A percentile compares a stretch with the other conserved stretches of the same genome.
These are phyloP conservation scores for Iris macrosiphon DNA, from an alignment of 106 monocot genomes.

Conservation along the genomic window DNA sequence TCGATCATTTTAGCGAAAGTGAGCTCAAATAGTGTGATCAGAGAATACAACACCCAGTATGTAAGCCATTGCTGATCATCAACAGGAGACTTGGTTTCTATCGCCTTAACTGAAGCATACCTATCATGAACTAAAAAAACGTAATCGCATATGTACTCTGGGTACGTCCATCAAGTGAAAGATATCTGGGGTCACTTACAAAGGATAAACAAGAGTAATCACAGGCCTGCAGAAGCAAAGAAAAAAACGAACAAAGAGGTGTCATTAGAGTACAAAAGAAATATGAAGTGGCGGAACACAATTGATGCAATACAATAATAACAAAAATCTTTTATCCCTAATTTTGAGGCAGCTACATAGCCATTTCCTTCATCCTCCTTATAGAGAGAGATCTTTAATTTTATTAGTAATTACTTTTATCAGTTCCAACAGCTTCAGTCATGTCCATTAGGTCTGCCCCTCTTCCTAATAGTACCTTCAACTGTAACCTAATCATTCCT, in stretches of 20 bases:
- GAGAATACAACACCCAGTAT: slow-evolving; percentile 82
- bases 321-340: too few relatives aligned
- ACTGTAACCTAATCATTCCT: too few relatives aligned
- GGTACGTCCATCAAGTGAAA: too few relatives aligned
- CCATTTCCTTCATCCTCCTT: too few relatives aligned
- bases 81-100: slow-evolving; percentile 80
- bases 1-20: slow-evolving; percentile 64
- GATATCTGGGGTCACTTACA: slow-evolving; percentile 50
- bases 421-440: too few relatives aligned
- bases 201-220: slow-evolving; percentile 80
- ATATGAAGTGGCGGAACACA: neutral
- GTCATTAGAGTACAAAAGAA: neutral
- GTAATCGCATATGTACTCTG: too few relatives aligned
- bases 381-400: too few relatives aligned
- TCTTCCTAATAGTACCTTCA: too few relatives aligned
- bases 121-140: slow-evolving; percentile 27
- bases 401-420: too few relatives aligned
- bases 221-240: slow-evolving; percentile 53
- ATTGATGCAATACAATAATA: too few relatives aligned
- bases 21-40: slow-evolving; percentile 65
- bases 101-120: slow-evolving; percentile 93
- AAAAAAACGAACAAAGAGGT: neutral
- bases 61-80: slow-evolving; percentile 99
- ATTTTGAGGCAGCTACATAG: too few relatives aligned
- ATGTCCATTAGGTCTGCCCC: too few relatives aligned